Base-by-base conservation (phyloP, 371 early-diverging fungal genomes). In the Choanephora cucurbitarum region DNA sequence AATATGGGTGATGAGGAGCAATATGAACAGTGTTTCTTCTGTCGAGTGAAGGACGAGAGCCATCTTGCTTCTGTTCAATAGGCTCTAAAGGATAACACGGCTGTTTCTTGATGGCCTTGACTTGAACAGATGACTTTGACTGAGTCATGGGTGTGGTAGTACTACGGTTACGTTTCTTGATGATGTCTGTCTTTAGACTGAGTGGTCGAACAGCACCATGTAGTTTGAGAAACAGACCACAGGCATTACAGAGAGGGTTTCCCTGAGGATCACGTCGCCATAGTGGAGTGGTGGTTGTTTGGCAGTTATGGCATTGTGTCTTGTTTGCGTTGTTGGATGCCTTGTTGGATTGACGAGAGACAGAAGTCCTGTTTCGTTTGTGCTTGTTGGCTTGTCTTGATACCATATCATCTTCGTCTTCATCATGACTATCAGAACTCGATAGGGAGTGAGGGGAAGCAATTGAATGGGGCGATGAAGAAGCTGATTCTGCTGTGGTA, bases 221-320 rank as follows among this genome's bases (percentile, higher is more conserved):
- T 3, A 96, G 72, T 66, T 94, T 95, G 52, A 86, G 78, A 52
- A 85, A 87, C 31, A 86, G 56, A 17, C 86, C 86, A 60, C 86
- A 86, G 5, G 86, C 86, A 60, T 86, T 86, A 47, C 86, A 86
- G 24, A 86, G 66, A 5, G 84, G 84, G 11, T 77, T 66, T 7
- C 89, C 85, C 50, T 88, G 86, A 8, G 83, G 81, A 64, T 92
- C 88, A 42, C 97, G 83, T 32, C 99, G 85, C 99, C 99, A 99
- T 17, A 97, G 84, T 1, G 99, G 97, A 0, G 99, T 99, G 5
- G 80, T 88, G 0, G 87, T 90, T 5, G 95, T 94, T 19, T 77
- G 62, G 75, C 99, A 99, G 81, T 99, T 97, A 40, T 84, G 81
- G 70, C 99, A 99, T 40, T 72, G 74, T 24, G 75, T 75, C 33